Conservation (phyloP, 2,329 filamentous ascomycete species). For the Claviceps monticola region DNA sequence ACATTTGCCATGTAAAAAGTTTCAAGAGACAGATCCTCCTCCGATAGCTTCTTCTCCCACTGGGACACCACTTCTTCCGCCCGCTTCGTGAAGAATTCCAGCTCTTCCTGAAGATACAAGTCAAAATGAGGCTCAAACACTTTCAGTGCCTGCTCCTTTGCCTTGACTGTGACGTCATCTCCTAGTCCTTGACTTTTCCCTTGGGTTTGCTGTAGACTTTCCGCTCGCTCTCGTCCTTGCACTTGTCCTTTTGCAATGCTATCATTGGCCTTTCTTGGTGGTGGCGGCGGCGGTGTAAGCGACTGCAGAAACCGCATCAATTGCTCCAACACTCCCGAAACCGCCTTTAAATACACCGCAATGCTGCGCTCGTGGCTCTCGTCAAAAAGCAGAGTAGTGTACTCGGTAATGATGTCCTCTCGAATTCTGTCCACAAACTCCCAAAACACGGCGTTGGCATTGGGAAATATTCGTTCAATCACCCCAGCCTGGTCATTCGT, state of each 20-base stretch:
- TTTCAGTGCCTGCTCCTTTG: conserved; percentile 52
- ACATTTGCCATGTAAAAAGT: conserved; percentile 94
- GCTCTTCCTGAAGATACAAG: conserved; percentile 80
- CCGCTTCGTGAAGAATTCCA: conserved; percentile 67
- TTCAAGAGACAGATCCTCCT: conserved; percentile 81
- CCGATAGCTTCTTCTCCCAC: conserved; percentile 86
- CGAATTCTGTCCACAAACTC: conserved; percentile 69
- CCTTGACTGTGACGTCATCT: conserved; percentile 46
- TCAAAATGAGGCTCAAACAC: conserved; percentile 92
- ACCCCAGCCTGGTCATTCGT: conserved; percentile 71
- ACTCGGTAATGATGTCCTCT: conserved; percentile 76
- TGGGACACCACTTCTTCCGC: conserved; percentile 63
- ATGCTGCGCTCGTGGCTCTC: conserved; percentile 67
- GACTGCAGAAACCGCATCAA: conserved; percentile 62
- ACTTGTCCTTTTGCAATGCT: not conserved
- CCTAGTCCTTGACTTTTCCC: conserved; percentile 29
- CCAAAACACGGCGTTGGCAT: conserved; percentile 56
- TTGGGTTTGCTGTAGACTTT: not conserved
- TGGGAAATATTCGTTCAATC: conserved; percentile 72
- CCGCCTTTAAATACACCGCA: conserved; percentile 67
- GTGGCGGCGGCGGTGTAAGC: conserved; percentile 34
- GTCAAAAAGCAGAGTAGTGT: conserved; percentile 73
- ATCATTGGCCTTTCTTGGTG: not conserved
- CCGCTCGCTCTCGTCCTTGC: conserved; percentile 16
- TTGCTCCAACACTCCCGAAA: conserved; percentile 82